phyloP scores from a whole-genome alignment of 805 yeast species.

The Lipomyces japonicus region DNA sequence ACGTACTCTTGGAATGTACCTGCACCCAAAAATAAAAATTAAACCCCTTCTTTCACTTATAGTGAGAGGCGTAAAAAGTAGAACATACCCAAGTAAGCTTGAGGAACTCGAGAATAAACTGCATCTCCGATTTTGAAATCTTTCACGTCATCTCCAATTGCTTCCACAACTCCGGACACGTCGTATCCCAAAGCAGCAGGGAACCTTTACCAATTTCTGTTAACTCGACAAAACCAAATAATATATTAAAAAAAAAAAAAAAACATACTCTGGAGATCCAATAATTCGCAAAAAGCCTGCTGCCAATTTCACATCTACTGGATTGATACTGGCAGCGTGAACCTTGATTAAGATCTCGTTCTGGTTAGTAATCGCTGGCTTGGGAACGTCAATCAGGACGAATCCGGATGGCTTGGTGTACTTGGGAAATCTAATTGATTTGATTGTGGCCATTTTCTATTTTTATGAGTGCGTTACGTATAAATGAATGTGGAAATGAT shows the following conservation, averaged over 20 bases:
- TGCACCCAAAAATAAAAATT: background rate
- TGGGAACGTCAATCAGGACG: conserved; percentile 2
- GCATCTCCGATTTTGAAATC: conserved; percentile 26
- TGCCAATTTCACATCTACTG: conserved; percentile 27
- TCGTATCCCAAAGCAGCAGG: conserved; percentile 30
- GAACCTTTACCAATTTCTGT: conserved; percentile 1
- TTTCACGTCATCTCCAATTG: conserved; percentile 26
- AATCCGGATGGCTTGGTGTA: conserved; percentile 14
- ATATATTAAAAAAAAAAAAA: background rate
- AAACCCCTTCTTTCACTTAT: background rate
- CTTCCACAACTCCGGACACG: conserved; percentile 27
- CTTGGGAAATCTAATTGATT: conserved; percentile 4
- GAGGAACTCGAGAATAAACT: conserved; percentile 20
- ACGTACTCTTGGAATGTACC: conserved; percentile 28
- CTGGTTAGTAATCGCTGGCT: conserved; percentile 27
- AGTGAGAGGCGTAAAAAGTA: background rate
- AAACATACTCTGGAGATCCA: conserved; percentile 10
- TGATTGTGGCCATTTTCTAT: no score
- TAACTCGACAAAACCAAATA: background rate
- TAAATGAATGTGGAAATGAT: no score
- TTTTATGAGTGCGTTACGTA: no score
- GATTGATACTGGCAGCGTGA: conserved; percentile 23
- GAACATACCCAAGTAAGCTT: conserved; percentile 5
- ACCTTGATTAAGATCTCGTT: conserved; percentile 26
- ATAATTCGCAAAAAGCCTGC: conserved; percentile 15